Evolutionary conservation across 345 rosid species (phyloP).

Genomic region (Anacardium occidentale): DNA sequence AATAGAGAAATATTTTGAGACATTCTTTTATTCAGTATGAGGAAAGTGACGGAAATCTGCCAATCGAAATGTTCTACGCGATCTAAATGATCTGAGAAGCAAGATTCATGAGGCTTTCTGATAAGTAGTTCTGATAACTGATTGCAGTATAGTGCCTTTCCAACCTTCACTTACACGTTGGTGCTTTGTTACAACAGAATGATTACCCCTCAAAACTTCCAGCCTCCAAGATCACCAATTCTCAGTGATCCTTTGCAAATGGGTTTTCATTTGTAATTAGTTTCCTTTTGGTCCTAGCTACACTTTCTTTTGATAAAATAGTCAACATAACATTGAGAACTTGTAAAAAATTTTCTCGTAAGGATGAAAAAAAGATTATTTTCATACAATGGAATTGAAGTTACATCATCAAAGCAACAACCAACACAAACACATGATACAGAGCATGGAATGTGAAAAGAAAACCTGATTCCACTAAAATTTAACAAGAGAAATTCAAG

Average conservation of each 20-base stretch:
- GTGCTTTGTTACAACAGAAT: not conserved
- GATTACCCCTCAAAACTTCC: not conserved
- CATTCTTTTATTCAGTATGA: not conserved
- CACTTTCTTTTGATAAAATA: too few relatives aligned
- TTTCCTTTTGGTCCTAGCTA: too few relatives aligned
- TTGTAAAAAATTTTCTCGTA: too few relatives aligned
- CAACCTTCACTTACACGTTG: not conserved
- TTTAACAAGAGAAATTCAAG: not conserved
- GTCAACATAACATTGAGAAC: not conserved
- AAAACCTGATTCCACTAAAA: not conserved
- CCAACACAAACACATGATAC: too few relatives aligned
- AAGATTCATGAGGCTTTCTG: slow-evolving; percentile 2
- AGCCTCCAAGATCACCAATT: too few relatives aligned
- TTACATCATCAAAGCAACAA: not conserved
- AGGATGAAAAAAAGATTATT: not conserved
- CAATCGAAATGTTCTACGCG: not conserved
- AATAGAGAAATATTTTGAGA: not conserved
- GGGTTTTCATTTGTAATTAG: not conserved
- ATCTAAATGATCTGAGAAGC: not conserved
- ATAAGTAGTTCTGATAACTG: not conserved
- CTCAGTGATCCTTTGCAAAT: not conserved
- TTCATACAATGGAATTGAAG: not conserved
- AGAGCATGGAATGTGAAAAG: too few relatives aligned
- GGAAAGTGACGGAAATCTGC: not conserved
- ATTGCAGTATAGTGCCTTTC: not conserved